Percentiles rank a stretch among this genome's conserved stretches.
phyloP scores from a whole-genome alignment of 805 yeast species.

The Zygosaccharomyces siamensis region DNA sequence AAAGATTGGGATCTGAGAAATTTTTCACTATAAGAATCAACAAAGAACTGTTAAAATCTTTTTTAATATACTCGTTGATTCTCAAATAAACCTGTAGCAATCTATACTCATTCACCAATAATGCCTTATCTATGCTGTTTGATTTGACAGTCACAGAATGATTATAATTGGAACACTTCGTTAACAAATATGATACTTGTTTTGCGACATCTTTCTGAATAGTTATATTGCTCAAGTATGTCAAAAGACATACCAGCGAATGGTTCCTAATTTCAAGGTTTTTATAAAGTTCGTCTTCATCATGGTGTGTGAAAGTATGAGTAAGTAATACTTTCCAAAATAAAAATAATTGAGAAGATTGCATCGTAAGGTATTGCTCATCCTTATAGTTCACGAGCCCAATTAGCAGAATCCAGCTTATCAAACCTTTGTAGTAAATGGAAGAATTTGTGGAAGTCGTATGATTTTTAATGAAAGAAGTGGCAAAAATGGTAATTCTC shows the following conservation, averaged over 20 bases:
- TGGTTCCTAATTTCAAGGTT: conserved; percentile 51
- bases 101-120: conserved; percentile 40
- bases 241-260: conserved; percentile 52
- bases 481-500: conserved; percentile 42
- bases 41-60: conserved; percentile 40
- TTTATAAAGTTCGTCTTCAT: conserved; percentile 36
- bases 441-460: conserved; percentile 31
- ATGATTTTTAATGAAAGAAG: conserved; percentile 40
- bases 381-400: conserved; percentile 61
- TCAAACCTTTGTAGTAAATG: conserved; percentile 36
- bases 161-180: conserved; percentile 38
- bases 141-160: conserved; percentile 29
- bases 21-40: conserved; percentile 38
- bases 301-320: conserved; percentile 42
- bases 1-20: conserved; percentile 44
- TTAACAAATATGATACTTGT: conserved; percentile 46
- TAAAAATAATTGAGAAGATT: conserved; percentile 52
- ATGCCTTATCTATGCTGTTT: conserved; percentile 27
- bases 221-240: conserved; percentile 42
- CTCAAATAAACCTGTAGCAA: conserved; percentile 43
- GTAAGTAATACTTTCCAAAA: conserved; percentile 61
- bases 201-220: conserved; percentile 42
- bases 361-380: conserved; percentile 47
- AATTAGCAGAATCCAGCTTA: conserved; percentile 58
- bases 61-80: conserved; percentile 31